Evolutionary conservation across 78 protist species (phyloP).

Genomic region (Goniomonas avonlea): DNA sequence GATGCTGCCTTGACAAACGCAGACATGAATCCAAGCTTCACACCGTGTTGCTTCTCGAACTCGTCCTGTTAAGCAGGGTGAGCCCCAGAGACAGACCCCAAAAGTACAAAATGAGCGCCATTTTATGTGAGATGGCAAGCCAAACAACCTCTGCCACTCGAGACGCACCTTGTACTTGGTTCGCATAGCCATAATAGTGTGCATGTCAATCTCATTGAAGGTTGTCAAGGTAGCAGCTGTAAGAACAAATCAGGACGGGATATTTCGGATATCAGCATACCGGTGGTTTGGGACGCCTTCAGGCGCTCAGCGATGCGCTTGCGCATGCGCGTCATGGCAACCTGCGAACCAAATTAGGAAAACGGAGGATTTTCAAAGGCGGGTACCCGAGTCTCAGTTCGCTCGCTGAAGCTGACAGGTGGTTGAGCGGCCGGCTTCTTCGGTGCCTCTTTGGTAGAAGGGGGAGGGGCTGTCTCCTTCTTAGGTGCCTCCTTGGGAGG

Average conservation of each 20-base stretch:
- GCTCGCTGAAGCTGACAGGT: not conserved
- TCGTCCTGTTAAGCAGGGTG: conserved; percentile 64
- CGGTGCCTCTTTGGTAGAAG: too few species aligned
- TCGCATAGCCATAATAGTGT: conserved; percentile 51
- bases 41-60: conserved; percentile 85
- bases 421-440: too few species aligned
- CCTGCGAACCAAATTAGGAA: conserved; percentile 23
- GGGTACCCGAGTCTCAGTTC: not conserved
- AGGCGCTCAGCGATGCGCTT: conserved; percentile 82
- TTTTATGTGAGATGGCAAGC: too few species aligned
- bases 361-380: not conserved
- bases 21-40: conserved; percentile 97
- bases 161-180: conserved; percentile 60
- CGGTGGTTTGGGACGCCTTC: conserved; percentile 66
- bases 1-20: conserved; percentile 86
- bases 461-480: too few species aligned
- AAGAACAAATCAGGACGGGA: conserved; percentile 30
- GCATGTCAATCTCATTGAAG: conserved; percentile 94
- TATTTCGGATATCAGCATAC: not conserved
- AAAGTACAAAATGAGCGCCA: too few species aligned
- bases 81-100: too few species aligned
- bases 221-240: conserved; percentile 94
- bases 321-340: conserved; percentile 85
- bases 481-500: too few species aligned
- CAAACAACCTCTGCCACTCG: too few species aligned